Base-by-base conservation (phyloP, 148 eudicot genomes). In the Diospyros kaki region DNA sequence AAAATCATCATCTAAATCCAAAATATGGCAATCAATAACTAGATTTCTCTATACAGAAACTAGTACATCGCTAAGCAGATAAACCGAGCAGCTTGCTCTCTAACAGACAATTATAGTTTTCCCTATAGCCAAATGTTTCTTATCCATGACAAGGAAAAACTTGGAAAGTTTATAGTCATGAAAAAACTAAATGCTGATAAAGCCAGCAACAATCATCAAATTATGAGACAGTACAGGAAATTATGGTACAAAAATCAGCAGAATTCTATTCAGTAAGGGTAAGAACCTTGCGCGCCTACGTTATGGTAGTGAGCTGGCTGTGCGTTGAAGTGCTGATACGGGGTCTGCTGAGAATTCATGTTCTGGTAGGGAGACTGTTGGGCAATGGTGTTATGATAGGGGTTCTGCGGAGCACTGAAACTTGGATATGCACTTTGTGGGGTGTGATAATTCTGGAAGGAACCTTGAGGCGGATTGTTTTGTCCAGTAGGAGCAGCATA, bases 241-340 rank as follows among this genome's bases (percentile, higher is more conserved):
- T 51, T 72, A 80, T 72, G 74, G 79, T 77, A 85, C 83, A 83
- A 70, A 69, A 85, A 67, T 71, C 15, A 17, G 67, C 83, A 58
- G 76, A 40, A 72, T 9, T 70, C 39, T 13, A 15, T 52, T 58
- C 79, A 86, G 66, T 86, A 84, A 58, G 76, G 89, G 77, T 84
- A 86, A 58, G 83, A 62, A 68, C 77, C 78, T 9, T 76, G 83
- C 2, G 87, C 67, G 39, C 67, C 28, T 3, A 44, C 74, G 44
- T 69, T 79, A 55, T 70, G 82, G 65, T 83, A 83, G 10, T 82
- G 65, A 64, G 64, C 73, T 56, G 72, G 75, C 67, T 73, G 82
- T 4, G 82, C 58, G 61, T 66, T 66, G 43, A 68, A 51, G 77
- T 74, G 80, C 63, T 78, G 67, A 73, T 82, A 85, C 0, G 83